phyloP scores from a whole-genome alignment of 2,329 filamentous ascomycete species.

The Microdochium trichocladiopsis region DNA sequence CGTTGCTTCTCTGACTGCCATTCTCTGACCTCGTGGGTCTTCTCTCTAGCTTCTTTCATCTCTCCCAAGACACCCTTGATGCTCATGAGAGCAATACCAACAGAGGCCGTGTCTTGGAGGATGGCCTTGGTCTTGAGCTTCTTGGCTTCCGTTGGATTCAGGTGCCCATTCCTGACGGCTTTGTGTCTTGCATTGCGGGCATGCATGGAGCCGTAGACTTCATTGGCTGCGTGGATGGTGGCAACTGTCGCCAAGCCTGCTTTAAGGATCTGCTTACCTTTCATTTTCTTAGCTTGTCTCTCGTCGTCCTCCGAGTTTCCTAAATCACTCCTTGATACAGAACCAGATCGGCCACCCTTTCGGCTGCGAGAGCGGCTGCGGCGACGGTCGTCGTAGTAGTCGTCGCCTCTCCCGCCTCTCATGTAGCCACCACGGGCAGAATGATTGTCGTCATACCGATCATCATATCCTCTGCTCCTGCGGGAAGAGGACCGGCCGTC shows the following conservation, averaged over 20 bases:
- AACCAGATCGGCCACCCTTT: conserved; percentile 32
- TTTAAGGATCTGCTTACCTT: conserved; percentile 55
- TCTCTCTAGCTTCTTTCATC: conserved; percentile 47
- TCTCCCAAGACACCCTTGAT: conserved; percentile 50
- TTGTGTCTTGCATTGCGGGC: conserved; percentile 44
- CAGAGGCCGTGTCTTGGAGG: conserved; percentile 50
- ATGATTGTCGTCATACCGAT: conserved; percentile 21
- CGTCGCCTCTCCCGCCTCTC: conserved; percentile 21
- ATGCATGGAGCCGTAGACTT: conserved; percentile 51
- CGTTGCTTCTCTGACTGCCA: conserved; percentile 41
- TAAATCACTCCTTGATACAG: conserved; percentile 45
- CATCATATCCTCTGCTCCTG: conserved; percentile 25
- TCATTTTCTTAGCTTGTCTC: conserved; percentile 47
- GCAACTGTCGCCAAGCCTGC: conserved; percentile 50
- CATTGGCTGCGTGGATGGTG: conserved; percentile 53
- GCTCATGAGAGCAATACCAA: conserved; percentile 50
- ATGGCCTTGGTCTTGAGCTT: conserved; percentile 51
- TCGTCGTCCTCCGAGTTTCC: conserved; percentile 52
- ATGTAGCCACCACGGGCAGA: conserved; percentile 24
- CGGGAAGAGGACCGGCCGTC: conserved; percentile 27
- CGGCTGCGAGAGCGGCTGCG: conserved; percentile 31
- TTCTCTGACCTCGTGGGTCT: conserved; percentile 37
- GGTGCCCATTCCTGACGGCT: conserved; percentile 45
- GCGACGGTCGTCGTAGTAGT: conserved; percentile 34
- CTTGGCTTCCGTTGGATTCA: conserved; percentile 42